phyloP scores from a whole-genome alignment of 352 stramenopile species.

The Phytophthora hybrid region DNA sequence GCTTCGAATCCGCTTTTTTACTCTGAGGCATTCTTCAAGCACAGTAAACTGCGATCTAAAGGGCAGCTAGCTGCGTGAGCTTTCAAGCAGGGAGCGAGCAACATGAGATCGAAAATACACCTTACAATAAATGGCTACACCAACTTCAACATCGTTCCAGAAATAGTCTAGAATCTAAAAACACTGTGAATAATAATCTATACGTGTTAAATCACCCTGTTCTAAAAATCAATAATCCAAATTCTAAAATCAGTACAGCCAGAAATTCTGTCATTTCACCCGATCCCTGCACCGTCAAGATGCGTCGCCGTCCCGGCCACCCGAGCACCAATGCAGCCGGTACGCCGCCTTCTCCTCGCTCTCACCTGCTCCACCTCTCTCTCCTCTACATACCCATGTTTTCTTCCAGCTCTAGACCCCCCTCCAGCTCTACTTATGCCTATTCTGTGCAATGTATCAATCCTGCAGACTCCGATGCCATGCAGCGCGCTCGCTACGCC shows the following conservation, averaged over 20 bases:
- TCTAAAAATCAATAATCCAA: not conserved
- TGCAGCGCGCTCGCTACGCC: conserved; percentile 36
- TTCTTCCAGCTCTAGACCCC: conserved; percentile 3
- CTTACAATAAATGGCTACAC: conserved; percentile 9
- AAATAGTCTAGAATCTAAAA: not conserved
- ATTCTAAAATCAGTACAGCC: not conserved
- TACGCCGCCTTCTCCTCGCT: conserved; percentile 9
- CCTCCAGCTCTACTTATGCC: conserved; percentile 21
- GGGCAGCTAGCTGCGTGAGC: not conserved
- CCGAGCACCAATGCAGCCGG: conserved; percentile 25
- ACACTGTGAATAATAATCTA: no score
- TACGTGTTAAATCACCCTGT: no score
- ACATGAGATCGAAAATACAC: conserved; percentile 3
- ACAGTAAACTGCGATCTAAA: not conserved
- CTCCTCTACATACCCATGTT: conserved; percentile 8
- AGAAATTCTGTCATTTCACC: not conserved
- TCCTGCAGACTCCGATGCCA: conserved; percentile 33
- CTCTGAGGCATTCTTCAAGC: conserved; percentile 1
- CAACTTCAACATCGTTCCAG: conserved; percentile 2
- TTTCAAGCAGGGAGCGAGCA: not conserved
- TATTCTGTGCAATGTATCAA: conserved; percentile 12
- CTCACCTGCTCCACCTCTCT: conserved; percentile 1
- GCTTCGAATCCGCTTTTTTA: conserved; percentile 25
- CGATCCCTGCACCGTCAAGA: conserved; percentile 21
- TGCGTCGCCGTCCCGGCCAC: conserved; percentile 46